Conservation (phyloP, 805 yeast species). For the Lipomyces kockii region DNA sequence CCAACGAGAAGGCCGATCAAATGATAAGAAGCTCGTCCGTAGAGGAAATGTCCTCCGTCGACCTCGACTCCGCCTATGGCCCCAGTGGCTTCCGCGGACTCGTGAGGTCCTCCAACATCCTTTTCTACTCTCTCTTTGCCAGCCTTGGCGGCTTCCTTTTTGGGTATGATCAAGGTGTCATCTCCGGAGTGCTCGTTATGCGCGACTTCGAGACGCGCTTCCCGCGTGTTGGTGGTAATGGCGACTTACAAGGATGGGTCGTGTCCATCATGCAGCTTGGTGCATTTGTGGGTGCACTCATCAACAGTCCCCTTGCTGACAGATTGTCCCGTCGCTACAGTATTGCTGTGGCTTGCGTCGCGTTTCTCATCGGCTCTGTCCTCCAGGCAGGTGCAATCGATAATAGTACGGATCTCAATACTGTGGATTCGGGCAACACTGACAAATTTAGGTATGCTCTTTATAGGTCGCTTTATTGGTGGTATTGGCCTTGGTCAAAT, state of each 20-base stretch:
- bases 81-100: conserved; percentile 36
- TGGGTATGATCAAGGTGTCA: conserved; percentile 43
- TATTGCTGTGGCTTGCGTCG: conserved; percentile 30
- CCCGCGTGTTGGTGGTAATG: conserved; percentile 30
- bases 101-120: conserved; percentile 35
- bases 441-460: conserved; percentile 39
- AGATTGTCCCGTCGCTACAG: conserved; percentile 31
- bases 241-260: conserved; percentile 37
- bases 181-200: conserved; percentile 42
- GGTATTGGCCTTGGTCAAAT: conserved; percentile 62
- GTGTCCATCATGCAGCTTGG: conserved; percentile 35
- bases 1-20: not conserved
- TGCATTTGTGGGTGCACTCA: conserved; percentile 35
- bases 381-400: conserved; percentile 32
- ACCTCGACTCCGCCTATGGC: conserved; percentile 17
- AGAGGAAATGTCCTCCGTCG: not conserved
- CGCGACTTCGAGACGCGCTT: conserved; percentile 26
- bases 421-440: not conserved
- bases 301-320: conserved; percentile 35
- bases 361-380: conserved; percentile 30
- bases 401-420: conserved; percentile 7
- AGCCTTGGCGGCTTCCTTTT: conserved; percentile 42
- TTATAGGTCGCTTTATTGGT: conserved; percentile 58
- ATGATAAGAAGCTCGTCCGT: not conserved
- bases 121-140: conserved; percentile 40